Evolutionary conservation across 2,329 filamentous ascomycete genomes (phyloP).

Genomic region (Penicillium fuscoglaucum): DNA sequence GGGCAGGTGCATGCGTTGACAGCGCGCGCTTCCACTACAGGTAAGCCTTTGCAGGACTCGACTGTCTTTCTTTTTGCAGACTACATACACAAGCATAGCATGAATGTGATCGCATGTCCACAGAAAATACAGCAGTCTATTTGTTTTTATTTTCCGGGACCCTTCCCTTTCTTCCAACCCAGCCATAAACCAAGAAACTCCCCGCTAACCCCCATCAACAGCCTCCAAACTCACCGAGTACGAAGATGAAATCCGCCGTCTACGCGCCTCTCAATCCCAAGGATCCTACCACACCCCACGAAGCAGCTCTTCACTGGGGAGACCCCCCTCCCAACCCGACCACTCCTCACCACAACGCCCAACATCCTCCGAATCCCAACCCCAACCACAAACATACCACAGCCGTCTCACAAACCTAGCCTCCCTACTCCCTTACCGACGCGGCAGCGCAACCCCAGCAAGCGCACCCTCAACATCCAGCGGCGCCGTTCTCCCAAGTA

Average conservation of each 20-base stretch:
- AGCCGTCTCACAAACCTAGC: constrained; percentile 42
- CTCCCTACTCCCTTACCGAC: constrained; percentile 42
- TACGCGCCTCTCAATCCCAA: constrained; percentile 39
- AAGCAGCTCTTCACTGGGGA: constrained; percentile 26
- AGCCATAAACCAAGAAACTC: not conserved
- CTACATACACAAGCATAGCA: not conserved
- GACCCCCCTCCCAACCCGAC: constrained; percentile 27
- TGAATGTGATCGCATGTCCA: not conserved
- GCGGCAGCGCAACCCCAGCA: constrained; percentile 30
- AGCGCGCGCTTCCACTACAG: constrained; percentile 54
- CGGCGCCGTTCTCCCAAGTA: constrained; percentile 21
- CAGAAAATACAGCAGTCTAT: not conserved
- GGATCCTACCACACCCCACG: constrained; percentile 23
- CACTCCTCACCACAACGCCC: constrained; percentile 43
- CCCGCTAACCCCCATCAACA: constrained; percentile 25
- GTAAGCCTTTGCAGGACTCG: constrained; percentile 40
- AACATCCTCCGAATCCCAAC: constrained; percentile 26
- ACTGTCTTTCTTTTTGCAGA: not conserved
- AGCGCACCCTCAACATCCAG: constrained; percentile 28
- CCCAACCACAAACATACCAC: constrained; percentile 30
- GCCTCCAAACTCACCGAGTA: constrained; percentile 62
- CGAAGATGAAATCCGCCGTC: constrained; percentile 60
- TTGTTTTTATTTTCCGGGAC: too few species aligned
- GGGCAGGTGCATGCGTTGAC: constrained; percentile 55
- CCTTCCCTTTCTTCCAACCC: not conserved